phyloP scores from a whole-genome alignment of 495 filamentous ascomycete species.

The Darksidea phi region DNA sequence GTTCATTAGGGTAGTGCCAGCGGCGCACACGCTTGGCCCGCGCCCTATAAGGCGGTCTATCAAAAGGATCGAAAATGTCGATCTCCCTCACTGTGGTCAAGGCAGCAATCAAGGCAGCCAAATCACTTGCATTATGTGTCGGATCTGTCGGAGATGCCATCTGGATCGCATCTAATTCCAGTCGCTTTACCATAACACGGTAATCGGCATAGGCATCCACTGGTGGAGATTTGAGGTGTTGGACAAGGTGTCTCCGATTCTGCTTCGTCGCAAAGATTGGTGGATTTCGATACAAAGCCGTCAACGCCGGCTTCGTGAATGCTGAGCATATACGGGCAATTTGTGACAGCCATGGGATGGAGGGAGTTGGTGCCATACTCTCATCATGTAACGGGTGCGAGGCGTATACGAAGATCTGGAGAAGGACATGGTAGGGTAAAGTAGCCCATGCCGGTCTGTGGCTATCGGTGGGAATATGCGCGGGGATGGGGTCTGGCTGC shows the following conservation, averaged over 20 bases:
- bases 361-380: constrained; percentile 41
- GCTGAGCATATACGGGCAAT: constrained; percentile 60
- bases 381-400: constrained; percentile 60
- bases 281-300: constrained; percentile 68
- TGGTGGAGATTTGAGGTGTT: constrained; percentile 48
- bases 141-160: constrained; percentile 27
- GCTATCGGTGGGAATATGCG: constrained; percentile 17
- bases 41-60: constrained; percentile 56
- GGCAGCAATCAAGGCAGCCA: constrained; percentile 53
- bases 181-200: constrained; percentile 63
- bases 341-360: constrained; percentile 61
- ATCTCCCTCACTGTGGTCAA: constrained; percentile 54
- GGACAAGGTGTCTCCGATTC: constrained; percentile 49
- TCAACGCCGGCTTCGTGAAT: constrained; percentile 73
- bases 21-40: constrained; percentile 46
- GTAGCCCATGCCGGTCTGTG: constrained; percentile 54
- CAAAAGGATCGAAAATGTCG: constrained; percentile 55
- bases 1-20: constrained; percentile 60
- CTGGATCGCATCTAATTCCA: constrained; percentile 60
- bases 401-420: constrained; percentile 66
- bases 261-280: constrained; percentile 56
- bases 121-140: constrained; percentile 13
- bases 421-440: constrained; percentile 69
- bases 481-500: background rate
- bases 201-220: constrained; percentile 54